Conservation (phyloP, 1,284 basidiomycete species). For the Ustilago xerochloae region DNA sequence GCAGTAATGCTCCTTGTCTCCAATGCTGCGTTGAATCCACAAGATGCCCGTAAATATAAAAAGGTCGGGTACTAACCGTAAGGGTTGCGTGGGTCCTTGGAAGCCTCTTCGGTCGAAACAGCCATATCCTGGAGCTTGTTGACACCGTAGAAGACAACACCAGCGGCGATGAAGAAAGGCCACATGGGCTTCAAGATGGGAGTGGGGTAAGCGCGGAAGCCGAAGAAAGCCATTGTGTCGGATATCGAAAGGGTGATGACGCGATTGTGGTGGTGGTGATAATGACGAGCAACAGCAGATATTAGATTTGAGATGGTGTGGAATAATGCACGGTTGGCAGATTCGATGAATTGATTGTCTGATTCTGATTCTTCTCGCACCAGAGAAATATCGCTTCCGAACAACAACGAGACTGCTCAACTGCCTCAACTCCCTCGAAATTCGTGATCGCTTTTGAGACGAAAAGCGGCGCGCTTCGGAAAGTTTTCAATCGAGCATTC, state of each 20-base stretch:
- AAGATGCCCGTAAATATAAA: not conserved
- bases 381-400: constrained; percentile 24
- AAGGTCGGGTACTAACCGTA: constrained; percentile 65
- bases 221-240: constrained; percentile 60
- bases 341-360: too few relatives aligned
- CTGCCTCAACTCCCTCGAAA: not conserved
- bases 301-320: constrained; percentile 20
- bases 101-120: constrained; percentile 61
- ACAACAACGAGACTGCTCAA: not conserved
- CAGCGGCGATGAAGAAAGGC: constrained; percentile 64
- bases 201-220: constrained; percentile 66
- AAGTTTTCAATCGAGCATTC: not conserved
- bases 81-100: constrained; percentile 67
- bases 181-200: constrained; percentile 65
- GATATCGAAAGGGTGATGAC: constrained; percentile 4
- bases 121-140: constrained; percentile 59
- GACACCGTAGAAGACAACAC: constrained; percentile 61
- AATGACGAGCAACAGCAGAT: not conserved
- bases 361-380: constrained; percentile 43
- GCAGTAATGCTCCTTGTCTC: not conserved
- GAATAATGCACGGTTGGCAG: constrained; percentile 1
- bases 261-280: not conserved
- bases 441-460: constrained; percentile 33
- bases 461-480: constrained; percentile 23
- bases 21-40: too few relatives aligned